phyloP scores from a whole-genome alignment of 108 stramenopile species.

The Fragilaria crotonensis region DNA sequence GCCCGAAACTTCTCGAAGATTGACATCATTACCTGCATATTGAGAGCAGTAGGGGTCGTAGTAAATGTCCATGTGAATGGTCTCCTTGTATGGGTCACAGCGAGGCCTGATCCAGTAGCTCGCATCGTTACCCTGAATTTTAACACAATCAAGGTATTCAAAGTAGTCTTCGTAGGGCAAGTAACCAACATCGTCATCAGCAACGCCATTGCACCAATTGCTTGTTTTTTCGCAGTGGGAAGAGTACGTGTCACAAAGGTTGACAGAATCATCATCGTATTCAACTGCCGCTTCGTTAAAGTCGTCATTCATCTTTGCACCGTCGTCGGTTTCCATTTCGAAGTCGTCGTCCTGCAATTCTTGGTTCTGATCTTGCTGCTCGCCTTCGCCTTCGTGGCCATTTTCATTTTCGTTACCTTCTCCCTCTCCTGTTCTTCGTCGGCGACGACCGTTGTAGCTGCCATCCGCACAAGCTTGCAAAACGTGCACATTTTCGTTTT shows the following conservation, averaged over 20 bases:
- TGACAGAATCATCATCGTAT: constrained; percentile 14
- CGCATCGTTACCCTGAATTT: constrained; percentile 17
- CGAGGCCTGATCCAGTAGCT: constrained; percentile 42
- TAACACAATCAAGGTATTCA: constrained; percentile 36
- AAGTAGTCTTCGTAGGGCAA: constrained; percentile 19
- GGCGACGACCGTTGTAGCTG: constrained; percentile 6
- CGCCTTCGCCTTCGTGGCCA: constrained; percentile 16
- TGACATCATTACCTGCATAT: constrained; percentile 41
- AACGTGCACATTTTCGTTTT: constrained; percentile 39
- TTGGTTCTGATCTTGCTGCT: constrained; percentile 11
- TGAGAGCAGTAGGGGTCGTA: constrained; percentile 53
- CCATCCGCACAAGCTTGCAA: constrained; percentile 22
- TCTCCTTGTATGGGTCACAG: constrained; percentile 34
- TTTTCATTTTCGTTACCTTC: constrained; percentile 12
- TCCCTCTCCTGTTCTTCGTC: constrained; percentile 5
- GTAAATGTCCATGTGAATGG: constrained; percentile 40
- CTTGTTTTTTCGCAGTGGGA: not conserved
- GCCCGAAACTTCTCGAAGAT: constrained; percentile 23
- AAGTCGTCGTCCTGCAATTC: constrained; percentile 3
- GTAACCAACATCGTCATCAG: constrained; percentile 16
- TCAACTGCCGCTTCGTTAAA: constrained; percentile 1
- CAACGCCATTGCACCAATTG: constrained; percentile 7
- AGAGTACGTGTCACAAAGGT: not conserved
- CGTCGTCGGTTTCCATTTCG: not conserved
- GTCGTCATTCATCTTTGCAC: not conserved